Conservation (phyloP, 306 rosid genomes). For the Lagenaria siceraria region DNA sequence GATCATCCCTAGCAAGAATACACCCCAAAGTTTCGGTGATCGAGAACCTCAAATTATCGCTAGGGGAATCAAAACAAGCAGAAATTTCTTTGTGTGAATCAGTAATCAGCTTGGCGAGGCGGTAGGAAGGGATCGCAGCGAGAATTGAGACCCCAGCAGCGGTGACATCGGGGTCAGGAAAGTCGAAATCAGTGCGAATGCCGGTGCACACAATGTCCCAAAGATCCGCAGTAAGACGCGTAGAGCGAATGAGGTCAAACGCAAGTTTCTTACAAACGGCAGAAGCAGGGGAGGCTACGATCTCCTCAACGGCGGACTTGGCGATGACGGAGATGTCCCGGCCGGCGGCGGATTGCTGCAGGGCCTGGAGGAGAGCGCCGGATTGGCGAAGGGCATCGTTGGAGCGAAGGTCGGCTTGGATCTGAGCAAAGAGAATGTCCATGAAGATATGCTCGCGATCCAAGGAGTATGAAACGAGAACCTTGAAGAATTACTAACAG, state of each 20-base stretch:
- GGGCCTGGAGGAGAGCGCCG: conserved; percentile 89
- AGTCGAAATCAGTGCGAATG: conserved; percentile 70
- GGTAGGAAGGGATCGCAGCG: conserved; percentile 87
- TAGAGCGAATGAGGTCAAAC: conserved; percentile 88
- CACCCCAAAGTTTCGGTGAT: conserved; percentile 89
- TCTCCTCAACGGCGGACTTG: conserved; percentile 88
- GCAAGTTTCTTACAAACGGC: conserved; percentile 93
- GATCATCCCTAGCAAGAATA: conserved; percentile 89
- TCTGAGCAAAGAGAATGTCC: conserved; percentile 98
- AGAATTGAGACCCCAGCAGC: conserved; percentile 92
- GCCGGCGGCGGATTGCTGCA: conserved; percentile 98
- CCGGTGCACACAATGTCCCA: conserved; percentile 92
- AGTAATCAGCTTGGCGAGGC: conserved; percentile 55
- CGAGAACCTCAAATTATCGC: conserved; percentile 74
- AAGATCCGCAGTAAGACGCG: conserved; percentile 86
- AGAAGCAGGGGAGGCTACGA: conserved; percentile 93
- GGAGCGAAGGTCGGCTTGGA: conserved; percentile 98
- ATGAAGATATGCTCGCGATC: conserved; percentile 22
- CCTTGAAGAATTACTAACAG: neutral
- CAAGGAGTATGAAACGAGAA: neutral
- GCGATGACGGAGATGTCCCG: conserved; percentile 83
- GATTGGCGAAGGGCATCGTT: conserved; percentile 95
- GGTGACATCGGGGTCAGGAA: conserved; percentile 92
- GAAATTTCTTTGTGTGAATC: conserved; percentile 75
- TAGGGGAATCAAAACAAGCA: conserved; percentile 60